These are phyloP conservation scores for Sutorius eximius DNA, from an alignment of 1,284 basidiomycete species.

Conservation along the genomic window DNA sequence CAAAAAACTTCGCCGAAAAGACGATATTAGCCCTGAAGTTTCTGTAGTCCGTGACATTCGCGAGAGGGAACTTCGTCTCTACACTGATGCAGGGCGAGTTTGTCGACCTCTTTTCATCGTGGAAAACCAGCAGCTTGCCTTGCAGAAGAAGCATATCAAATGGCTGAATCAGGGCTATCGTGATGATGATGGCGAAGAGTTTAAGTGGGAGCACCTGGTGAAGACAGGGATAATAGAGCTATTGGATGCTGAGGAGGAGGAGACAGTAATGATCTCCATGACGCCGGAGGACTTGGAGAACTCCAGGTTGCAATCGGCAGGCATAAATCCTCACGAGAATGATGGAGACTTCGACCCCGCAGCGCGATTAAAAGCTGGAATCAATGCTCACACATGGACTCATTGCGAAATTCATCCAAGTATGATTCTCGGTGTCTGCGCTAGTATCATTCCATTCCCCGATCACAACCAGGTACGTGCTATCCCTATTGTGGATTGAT, in stretches of 20 bases:
- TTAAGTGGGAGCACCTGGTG: conserved; percentile 86
- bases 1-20: conserved; percentile 88
- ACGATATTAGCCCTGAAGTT: conserved; percentile 95
- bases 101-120: conserved; percentile 98
- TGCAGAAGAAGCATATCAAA: conserved; percentile 85
- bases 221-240: conserved; percentile 91
- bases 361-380: conserved; percentile 80
- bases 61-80: conserved; percentile 91
- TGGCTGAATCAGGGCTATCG: conserved; percentile 59
- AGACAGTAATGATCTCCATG: conserved; percentile 99
- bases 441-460: conserved; percentile 98
- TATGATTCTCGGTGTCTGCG: conserved; percentile 98
- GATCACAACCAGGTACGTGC: conserved; percentile 92
- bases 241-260: conserved; percentile 98
- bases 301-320: conserved; percentile 68
- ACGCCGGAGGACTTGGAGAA: conserved; percentile 92
- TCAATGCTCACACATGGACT: conserved; percentile 90
- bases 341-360: conserved; percentile 83
- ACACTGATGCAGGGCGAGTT: conserved; percentile 96
- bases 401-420: conserved; percentile 99
- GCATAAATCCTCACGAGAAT: conserved; percentile 57
- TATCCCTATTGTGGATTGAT: neutral
- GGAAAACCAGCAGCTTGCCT: conserved; percentile 80
- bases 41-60: conserved; percentile 97
- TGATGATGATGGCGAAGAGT: conserved; percentile 59